Evolutionary conservation across 495 filamentous ascomycete genomes (phyloP), one percentile per base, ranked within the genome.

Genomic region (Margaritispora aquatica): DNA sequence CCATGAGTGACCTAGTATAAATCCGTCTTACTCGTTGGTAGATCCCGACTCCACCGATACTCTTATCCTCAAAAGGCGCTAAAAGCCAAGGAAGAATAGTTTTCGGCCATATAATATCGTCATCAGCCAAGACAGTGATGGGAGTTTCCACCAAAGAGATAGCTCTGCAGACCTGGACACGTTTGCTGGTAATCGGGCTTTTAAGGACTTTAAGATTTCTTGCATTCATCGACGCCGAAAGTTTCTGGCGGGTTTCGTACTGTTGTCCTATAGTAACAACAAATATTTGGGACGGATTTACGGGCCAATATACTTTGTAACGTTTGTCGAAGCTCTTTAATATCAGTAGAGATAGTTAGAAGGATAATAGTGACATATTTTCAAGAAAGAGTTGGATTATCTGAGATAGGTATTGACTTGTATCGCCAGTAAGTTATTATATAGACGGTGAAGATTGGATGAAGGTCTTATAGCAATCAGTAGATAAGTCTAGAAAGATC

Each of bases 91-190:
- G 82, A 53, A 92, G 79, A 41, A 92, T 79, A 8, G 81, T 87
- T 1, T 71, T 70, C 1, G 88, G 89, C 87, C 88, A 92, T 58
- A 80, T 84, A 49, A 95, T 88, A 68, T 95, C 88, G 72, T 93
- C 88, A 69, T 95, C 88, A 38, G 86, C 87, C 64, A 94, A 85
- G 52, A 92, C 73, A 7, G 84, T 91, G 63, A 93, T 88, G 21
- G 79, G 68, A 0, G 88, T 93, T 48, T 67, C 69, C 24, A 92
- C 86, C 55, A 88, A 80, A 26, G 88, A 88, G 48, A 94, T 85
- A 4, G 88, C 88, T 58, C 80, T 75, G 55, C 84, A 87, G 73
- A 95, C 88, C 73, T 95, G 88, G 27, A 85, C 81, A 23, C 89
- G 84, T 72, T 95, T 94, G 70, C 92, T 92, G n/a, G 84, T 83